Percentiles rank a stretch among this genome's conserved stretches.
Conservation (phyloP, 73 alveolate genomes). For the Paramecium caudatum region DNA sequence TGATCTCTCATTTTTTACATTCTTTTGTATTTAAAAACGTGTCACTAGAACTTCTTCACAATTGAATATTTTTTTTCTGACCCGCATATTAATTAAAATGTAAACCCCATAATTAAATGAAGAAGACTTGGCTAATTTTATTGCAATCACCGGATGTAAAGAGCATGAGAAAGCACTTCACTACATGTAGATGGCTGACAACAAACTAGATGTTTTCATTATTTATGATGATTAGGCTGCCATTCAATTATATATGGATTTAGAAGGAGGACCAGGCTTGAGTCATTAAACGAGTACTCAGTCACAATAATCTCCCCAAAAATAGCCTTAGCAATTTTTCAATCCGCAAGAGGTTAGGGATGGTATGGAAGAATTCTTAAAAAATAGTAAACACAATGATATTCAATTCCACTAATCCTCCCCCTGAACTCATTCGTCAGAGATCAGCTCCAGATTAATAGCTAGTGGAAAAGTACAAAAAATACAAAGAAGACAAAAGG, state of each 20-base stretch:
- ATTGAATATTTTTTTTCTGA: no score
- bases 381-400: slow-evolving; percentile 31
- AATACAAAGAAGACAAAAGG: slow-evolving; percentile 5
- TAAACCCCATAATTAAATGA: no score
- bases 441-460: background rate
- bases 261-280: background rate
- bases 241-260: background rate
- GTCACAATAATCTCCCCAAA: background rate
- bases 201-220: background rate
- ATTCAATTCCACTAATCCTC: slow-evolving; percentile 4
- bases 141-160: slow-evolving; percentile 15
- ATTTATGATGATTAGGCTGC: background rate
- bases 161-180: slow-evolving; percentile 33
- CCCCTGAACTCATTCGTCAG: slow-evolving; percentile 34
- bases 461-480: background rate
- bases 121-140: background rate
- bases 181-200: slow-evolving; percentile 12
- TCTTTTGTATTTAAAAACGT: no score
- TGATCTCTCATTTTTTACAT: no score
- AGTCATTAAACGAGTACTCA: background rate
- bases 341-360: background rate
- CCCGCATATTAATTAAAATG: no score
- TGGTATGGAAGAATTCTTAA: background rate
- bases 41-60: no score
- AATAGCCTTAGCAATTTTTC: background rate